phyloP scores from a whole-genome alignment of 1,284 basidiomycete genomes.

The Tilletiopsis washingtonensis region DNA sequence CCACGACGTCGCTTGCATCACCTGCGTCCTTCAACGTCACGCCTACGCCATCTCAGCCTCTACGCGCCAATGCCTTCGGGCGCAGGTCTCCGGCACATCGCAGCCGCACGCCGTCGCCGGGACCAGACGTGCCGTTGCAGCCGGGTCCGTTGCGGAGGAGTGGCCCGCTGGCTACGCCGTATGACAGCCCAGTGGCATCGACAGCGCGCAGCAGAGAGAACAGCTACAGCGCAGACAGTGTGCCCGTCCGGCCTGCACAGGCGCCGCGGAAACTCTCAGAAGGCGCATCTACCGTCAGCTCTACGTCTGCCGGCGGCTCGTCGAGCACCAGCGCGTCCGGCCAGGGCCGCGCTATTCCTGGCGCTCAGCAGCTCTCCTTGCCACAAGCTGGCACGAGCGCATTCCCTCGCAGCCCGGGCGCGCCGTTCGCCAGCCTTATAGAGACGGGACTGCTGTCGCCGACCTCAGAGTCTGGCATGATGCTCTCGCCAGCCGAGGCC shows the following conservation, averaged over 20 bases:
- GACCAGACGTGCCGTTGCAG: not conserved
- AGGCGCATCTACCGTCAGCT: too few species aligned
- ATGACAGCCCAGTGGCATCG: not conserved
- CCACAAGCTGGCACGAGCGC: not conserved
- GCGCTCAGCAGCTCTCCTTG: not conserved
- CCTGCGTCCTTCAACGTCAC: too few species aligned
- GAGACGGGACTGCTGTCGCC: not conserved
- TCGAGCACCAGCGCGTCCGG: not conserved
- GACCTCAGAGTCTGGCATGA: not conserved
- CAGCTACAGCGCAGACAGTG: not conserved
- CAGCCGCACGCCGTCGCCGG: not conserved
- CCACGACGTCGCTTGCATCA: not conserved
- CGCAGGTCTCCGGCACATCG: not conserved
- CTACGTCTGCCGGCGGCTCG: not conserved
- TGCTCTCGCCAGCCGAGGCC: conserved; percentile 6
- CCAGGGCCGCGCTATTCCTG: not conserved
- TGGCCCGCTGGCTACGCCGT: not conserved
- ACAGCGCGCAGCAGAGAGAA: not conserved
- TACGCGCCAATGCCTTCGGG: not conserved
- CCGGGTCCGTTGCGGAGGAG: too few species aligned
- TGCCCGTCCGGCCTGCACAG: not conserved
- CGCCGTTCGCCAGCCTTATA: not conserved
- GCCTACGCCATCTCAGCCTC: too few species aligned
- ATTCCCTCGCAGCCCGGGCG: not conserved
- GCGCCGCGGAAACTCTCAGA: not conserved